Conservation (phyloP, 2,329 filamentous ascomycete genomes). For the Cladobotryum mycophilum region DNA sequence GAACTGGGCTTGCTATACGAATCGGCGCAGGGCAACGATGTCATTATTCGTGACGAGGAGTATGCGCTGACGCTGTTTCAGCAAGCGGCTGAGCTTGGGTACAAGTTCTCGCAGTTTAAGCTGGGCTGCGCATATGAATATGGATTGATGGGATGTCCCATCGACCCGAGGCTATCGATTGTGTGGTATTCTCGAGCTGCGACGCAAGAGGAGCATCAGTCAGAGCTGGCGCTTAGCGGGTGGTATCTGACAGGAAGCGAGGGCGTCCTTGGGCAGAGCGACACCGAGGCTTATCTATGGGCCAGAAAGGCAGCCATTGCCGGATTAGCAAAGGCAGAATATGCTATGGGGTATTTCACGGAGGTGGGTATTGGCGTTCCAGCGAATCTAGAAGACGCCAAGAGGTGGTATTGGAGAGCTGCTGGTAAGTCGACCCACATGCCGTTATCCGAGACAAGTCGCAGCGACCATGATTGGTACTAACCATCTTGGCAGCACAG, state of each 20-base stretch:
- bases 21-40: slow-evolving; percentile 59
- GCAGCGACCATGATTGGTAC: neutral
- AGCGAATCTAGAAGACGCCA: slow-evolving; percentile 86
- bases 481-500: slow-evolving; percentile 56
- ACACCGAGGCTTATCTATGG: slow-evolving; percentile 96
- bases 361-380: slow-evolving; percentile 88
- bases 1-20: slow-evolving; percentile 69
- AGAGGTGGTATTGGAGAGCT: slow-evolving; percentile 96
- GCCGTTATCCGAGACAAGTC: too few species aligned
- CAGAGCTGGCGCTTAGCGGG: slow-evolving; percentile 76
- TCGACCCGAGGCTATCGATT: slow-evolving; percentile 80
- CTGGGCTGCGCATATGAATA: slow-evolving; percentile 88
- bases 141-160: slow-evolving; percentile 71
- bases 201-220: slow-evolving; percentile 88
- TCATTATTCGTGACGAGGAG: slow-evolving; percentile 70
- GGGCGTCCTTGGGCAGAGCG: slow-evolving; percentile 81
- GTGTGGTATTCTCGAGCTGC: slow-evolving; percentile 92
- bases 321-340: slow-evolving; percentile 87
- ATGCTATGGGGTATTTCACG: slow-evolving; percentile 95
- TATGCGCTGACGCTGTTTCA: slow-evolving; percentile 79
- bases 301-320: slow-evolving; percentile 86
- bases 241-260: slow-evolving; percentile 93
- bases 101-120: slow-evolving; percentile 91
- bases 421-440: slow-evolving; percentile 62
- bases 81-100: slow-evolving; percentile 80